phyloP scores from a whole-genome alignment of 2,329 filamentous ascomycete genomes.

The Xylaria sp. region DNA sequence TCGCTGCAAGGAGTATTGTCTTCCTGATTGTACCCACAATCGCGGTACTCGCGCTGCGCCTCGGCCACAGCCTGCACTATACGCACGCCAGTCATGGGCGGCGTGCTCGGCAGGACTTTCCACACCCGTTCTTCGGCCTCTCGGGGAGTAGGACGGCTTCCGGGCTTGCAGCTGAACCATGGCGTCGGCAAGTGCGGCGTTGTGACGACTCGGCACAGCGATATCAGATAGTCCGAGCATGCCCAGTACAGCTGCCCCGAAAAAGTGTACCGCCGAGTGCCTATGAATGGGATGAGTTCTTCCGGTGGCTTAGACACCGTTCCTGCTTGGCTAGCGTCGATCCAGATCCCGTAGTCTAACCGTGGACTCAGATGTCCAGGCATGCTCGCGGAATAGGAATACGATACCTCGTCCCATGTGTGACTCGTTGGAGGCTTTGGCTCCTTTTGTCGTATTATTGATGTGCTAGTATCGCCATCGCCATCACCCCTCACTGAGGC shows the following conservation, averaged over 20 bases:
- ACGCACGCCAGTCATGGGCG: conserved; percentile 34
- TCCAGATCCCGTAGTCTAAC: conserved; percentile 41
- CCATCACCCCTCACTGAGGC: neutral
- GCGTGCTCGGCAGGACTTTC: conserved; percentile 37
- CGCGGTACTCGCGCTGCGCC: conserved; percentile 39
- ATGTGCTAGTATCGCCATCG: neutral
- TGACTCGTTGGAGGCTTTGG: neutral
- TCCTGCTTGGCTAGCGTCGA: conserved; percentile 39
- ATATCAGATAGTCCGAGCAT: conserved; percentile 41
- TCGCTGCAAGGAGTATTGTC: conserved; percentile 28
- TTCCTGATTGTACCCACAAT: conserved; percentile 36
- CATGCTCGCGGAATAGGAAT: neutral
- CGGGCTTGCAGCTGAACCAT: conserved; percentile 23
- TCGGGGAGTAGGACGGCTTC: conserved; percentile 18
- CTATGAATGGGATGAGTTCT: conserved; percentile 43
- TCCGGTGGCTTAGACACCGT: conserved; percentile 34
- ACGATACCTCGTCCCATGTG: neutral
- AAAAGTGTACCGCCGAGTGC: conserved; percentile 43
- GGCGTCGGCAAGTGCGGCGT: conserved; percentile 24
- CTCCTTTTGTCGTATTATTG: too few relatives aligned
- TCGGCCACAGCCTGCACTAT: conserved; percentile 42
- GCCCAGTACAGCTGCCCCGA: conserved; percentile 45
- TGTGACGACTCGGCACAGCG: conserved; percentile 32
- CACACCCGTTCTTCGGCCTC: conserved; percentile 31
- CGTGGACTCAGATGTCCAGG: conserved; percentile 26